Evolutionary conservation across 768 basidiomycete genomes (phyloP), one percentile per base, ranked within the genome.

Genomic region (Amanita exitialis): DNA sequence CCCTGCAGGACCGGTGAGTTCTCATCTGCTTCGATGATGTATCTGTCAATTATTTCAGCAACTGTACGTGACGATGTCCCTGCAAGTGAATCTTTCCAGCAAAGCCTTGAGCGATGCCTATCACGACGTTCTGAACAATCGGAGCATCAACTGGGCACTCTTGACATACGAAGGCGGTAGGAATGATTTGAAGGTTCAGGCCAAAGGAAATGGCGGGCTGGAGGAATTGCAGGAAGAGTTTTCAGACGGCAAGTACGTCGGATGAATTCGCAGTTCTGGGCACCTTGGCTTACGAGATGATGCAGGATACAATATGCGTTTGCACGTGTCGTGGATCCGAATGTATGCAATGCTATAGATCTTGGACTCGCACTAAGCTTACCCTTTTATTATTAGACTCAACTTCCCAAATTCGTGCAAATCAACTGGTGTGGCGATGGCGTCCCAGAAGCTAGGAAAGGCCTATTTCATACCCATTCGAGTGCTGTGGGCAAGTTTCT

Each of bases 361-460:
- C 42, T 37, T 27, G 30, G 37, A 23, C 46, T 42, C 2, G 44
- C 50, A 10, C 23, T 4, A 35, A 16, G 48, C 48, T 47, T n/a
- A 32, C 44, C 42, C 46, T 51, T 34, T 28, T 37, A n/a, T 53
- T 49, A 13, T 10, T 58, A 95, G 87, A 90, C 78, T 61, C 73
- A 84, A 54, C 76, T 98, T 2, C 74, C 84, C 41, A 97, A 96
- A 69, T 90, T 94, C 55, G 91, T 97, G 13, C 89, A 95, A 61
- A 86, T 98, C 66, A 90, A 92, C 60, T 96, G 95, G 94, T 92
- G 91, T 58, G 95, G 95, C 39, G 94, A 95, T 61, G 95, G 95
- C 52, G 95, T 98, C 1, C 95, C 95, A 10, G 90, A 83, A 64
- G 74, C 75, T 16, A 86, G 89, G 67, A 98, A 98, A 64, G 95